Evolutionary conservation across 2,329 filamentous ascomycete species (phyloP), one percentile per base, ranked within the genome.

Genomic region (Phialocephala subalpina): DNA sequence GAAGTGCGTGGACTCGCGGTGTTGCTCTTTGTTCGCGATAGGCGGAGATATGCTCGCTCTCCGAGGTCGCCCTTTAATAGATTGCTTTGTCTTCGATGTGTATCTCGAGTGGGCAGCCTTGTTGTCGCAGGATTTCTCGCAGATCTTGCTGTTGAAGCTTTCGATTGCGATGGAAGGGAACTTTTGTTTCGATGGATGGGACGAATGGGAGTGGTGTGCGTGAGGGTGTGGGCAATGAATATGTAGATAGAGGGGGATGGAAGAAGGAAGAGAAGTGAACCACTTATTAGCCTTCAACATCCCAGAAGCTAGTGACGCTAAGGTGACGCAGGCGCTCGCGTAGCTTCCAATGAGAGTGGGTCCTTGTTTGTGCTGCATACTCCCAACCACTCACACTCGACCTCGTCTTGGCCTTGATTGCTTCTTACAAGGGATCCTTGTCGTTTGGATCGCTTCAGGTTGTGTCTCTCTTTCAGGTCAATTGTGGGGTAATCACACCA

Each of bases 31-130:
- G 66, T 67, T 52, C 60, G 58, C 63, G 63, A 64, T 67, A 45
- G 58, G 58, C 63, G 63, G 62, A 59, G 55, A 52, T 58, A 65
- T 69, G 62, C 60, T 64, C 66, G 68, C 58, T 67, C 29, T 63
- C 27, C 40, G 58, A 53, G 45, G 40, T 66, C 57, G 64, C 55
- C 33, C 35, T 49, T 42, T 40, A 35, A 38, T 9, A 33, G 42
- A n/a, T 12, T 47, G 53, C 65, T 67, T 64, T 67, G 58, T 67
- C 57, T 36, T 57, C 55, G 38, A 49, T 58, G 63, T 45, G 35
- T 64, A 64, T 58, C 27, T 53, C 20, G 33, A 16, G 49, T 5
- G 22, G 22, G n/a, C 49, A 52, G 64, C 16, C 25, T 59, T 33
- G 18, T 57, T 29, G 33, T 57, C 35, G 55, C 9, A 16, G 33